phyloP scores from a whole-genome alignment of 805 yeast genomes.

The Schwanniomyces occidentalis region DNA sequence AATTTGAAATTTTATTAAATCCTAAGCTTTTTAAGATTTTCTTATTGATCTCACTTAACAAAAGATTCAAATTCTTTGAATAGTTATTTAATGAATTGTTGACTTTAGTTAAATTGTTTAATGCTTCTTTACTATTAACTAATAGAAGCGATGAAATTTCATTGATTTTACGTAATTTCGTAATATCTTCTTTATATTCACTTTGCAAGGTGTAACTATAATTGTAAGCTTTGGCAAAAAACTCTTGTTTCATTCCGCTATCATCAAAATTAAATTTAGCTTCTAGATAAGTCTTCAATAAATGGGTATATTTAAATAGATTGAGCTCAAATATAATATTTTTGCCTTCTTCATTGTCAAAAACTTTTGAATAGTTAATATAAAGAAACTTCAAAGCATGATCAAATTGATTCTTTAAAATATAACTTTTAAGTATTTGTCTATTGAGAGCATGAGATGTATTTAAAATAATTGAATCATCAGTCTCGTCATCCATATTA shows the following conservation, averaged over 20 bases:
- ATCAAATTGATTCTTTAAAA: slow-evolving; percentile 25
- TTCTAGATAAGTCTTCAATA: slow-evolving; percentile 23
- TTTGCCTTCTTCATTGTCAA: slow-evolving; percentile 13
- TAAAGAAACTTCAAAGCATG: slow-evolving; percentile 19
- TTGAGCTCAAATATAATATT: slow-evolving; percentile 26
- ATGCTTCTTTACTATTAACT: slow-evolving; percentile 18
- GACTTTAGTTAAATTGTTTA: slow-evolving; percentile 22
- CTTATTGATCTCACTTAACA: slow-evolving; percentile 25
- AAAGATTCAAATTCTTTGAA: slow-evolving; percentile 14
- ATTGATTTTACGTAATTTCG: slow-evolving; percentile 12
- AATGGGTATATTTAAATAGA: slow-evolving; percentile 21
- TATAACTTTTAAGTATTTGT: slow-evolving; percentile 21
- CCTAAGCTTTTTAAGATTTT: slow-evolving; percentile 23
- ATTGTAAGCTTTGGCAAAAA: slow-evolving; percentile 19
- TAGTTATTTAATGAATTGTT: slow-evolving; percentile 21
- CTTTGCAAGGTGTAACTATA: slow-evolving; percentile 18
- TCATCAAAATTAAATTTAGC: slow-evolving; percentile 11
- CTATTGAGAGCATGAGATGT: slow-evolving; percentile 27
- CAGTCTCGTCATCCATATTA: slow-evolving; percentile 10
- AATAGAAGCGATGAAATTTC: slow-evolving; percentile 23
- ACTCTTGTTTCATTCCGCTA: slow-evolving; percentile 14
- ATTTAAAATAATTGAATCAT: slow-evolving; percentile 8
- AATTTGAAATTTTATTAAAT: slow-evolving; percentile 24
- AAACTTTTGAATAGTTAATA: slow-evolving; percentile 16
- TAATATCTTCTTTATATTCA: slow-evolving; percentile 10